Base-by-base conservation (phyloP, 768 basidiomycete genomes). In the Lactarius pseudohatsudake region DNA sequence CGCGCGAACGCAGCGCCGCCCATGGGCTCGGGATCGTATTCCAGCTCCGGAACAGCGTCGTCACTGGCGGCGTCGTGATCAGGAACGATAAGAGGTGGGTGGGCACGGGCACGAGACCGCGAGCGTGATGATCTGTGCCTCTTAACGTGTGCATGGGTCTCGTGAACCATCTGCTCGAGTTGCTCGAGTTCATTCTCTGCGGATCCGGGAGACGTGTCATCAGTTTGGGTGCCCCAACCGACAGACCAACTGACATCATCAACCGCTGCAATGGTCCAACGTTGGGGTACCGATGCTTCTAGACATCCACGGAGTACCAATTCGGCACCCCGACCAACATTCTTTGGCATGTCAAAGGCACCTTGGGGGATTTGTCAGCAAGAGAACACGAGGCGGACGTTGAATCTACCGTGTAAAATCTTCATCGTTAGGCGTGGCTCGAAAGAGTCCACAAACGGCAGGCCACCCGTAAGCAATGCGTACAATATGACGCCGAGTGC, bases 371-470 rank as follows among this genome's bases (percentile, higher is more conserved):
- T 41, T 47, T 40, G 58, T 69, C 43, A 63, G 65, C 68, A 64
- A 50, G 47, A 5, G n/a, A 50, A 26, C 11, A 50, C 3, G 22
- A 61, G 69, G 30, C 36, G 18, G 61, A 30, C 22, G 43, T 77
- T 77, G 76, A 74, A 81, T 73, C 74, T 77, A 84, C 96, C 94
- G 61, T 88, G 86, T 9, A 96, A 74, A 65, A 99, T 96, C 77
- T 96, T 96, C 85, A 94, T 89, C 60, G 93, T 90, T 64, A 98
- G 76, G 40, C 96, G 81, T 1, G 94, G 95, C 76, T 99, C 96
- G 72, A 92, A 99, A 0, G 89, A 79, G 76, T 99, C 96, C 40
- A 74, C 78, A 75, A 98, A 98, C 0, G 97, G 97, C 8, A 98
- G 79, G n/a, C 81, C 80, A 3, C 94, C 94, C 0, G 87, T 88